These are phyloP conservation scores for Hanseniaspora meyeri DNA, from an alignment of 805 yeast genomes.

Conservation along the genomic window DNA sequence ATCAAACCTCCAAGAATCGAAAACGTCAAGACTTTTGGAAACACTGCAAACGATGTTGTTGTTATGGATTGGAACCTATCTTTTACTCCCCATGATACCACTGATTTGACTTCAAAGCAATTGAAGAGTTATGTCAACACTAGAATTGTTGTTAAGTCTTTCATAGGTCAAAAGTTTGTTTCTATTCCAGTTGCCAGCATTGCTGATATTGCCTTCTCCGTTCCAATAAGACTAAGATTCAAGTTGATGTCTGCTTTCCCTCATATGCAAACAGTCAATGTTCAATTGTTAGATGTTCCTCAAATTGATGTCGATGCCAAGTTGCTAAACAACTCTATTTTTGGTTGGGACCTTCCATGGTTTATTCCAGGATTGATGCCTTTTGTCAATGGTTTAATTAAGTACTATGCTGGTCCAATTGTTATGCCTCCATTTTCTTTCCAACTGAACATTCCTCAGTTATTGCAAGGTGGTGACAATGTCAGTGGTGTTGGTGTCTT, in stretches of 20 bases:
- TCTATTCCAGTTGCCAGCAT: slow-evolving; percentile 61
- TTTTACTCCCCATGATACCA: slow-evolving; percentile 79
- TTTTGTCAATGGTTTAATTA: slow-evolving; percentile 72
- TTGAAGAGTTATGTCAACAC: slow-evolving; percentile 75
- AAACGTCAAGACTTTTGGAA: slow-evolving; percentile 73
- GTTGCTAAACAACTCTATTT: slow-evolving; percentile 61
- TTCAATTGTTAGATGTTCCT: slow-evolving; percentile 77
- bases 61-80: slow-evolving; percentile 97
- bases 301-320: slow-evolving; percentile 72
- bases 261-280: slow-evolving; percentile 80
- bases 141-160: slow-evolving; percentile 63
- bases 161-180: slow-evolving; percentile 40
- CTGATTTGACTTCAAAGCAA: slow-evolving; percentile 78
- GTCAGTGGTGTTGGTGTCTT: slow-evolving; percentile 81
- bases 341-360: slow-evolving; percentile 77
- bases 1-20: slow-evolving; percentile 93
- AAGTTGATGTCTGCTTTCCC: slow-evolving; percentile 88
- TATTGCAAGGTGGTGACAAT: slow-evolving; percentile 58
- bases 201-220: slow-evolving; percentile 66
- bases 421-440: slow-evolving; percentile 81
- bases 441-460: slow-evolving; percentile 83
- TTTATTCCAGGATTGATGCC: slow-evolving; percentile 72
- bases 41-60: slow-evolving; percentile 83
- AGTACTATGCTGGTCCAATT: slow-evolving; percentile 79
- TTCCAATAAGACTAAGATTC: slow-evolving; percentile 64